These are phyloP conservation scores for Eucalyptus rudis DNA, from an alignment of 345 rosid genomes.

Conservation along the genomic window DNA sequence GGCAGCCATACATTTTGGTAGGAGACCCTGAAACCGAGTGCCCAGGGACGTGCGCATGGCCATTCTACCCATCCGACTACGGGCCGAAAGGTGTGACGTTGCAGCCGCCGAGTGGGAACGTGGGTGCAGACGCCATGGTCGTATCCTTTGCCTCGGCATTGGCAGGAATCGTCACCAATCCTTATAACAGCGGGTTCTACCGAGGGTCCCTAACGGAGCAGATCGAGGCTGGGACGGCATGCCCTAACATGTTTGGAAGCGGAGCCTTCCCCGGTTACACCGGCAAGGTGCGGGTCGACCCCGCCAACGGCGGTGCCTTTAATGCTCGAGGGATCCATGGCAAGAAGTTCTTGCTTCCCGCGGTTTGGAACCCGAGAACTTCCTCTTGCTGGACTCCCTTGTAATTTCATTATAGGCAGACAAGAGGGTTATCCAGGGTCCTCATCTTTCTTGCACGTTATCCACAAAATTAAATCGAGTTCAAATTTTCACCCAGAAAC, in stretches of 20 bases:
- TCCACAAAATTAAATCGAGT: not conserved
- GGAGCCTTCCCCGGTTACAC: slow-evolving; percentile 37
- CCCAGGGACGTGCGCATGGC: slow-evolving; percentile 67
- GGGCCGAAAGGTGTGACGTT: slow-evolving; percentile 30
- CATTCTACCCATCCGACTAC: slow-evolving; percentile 25
- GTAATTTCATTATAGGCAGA: not conserved
- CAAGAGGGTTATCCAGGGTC: not conserved
- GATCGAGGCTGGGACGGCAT: slow-evolving; percentile 21
- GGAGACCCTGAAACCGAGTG: slow-evolving; percentile 58
- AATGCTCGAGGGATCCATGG: slow-evolving; percentile 39
- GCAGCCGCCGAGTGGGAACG: slow-evolving; percentile 42
- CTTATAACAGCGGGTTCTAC: slow-evolving; percentile 13
- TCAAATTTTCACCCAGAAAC: not conserved
- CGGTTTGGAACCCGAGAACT: slow-evolving; percentile 49
- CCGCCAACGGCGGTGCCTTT: slow-evolving; percentile 30
- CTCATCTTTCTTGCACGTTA: not conserved
- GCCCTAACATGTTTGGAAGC: slow-evolving; percentile 41
- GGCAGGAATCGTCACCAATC: slow-evolving; percentile 35
- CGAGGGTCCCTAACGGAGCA: not conserved
- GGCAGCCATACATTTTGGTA: slow-evolving; percentile 32
- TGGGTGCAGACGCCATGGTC: slow-evolving; percentile 59
- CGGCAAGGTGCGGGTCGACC: slow-evolving; percentile 29
- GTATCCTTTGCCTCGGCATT: slow-evolving; percentile 44
- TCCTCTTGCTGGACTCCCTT: slow-evolving; percentile 26
- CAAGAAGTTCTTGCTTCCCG: slow-evolving; percentile 56